Evolutionary conservation across 2,329 filamentous ascomycete species (phyloP).

Genomic region (Cordyceps tenuipes): DNA sequence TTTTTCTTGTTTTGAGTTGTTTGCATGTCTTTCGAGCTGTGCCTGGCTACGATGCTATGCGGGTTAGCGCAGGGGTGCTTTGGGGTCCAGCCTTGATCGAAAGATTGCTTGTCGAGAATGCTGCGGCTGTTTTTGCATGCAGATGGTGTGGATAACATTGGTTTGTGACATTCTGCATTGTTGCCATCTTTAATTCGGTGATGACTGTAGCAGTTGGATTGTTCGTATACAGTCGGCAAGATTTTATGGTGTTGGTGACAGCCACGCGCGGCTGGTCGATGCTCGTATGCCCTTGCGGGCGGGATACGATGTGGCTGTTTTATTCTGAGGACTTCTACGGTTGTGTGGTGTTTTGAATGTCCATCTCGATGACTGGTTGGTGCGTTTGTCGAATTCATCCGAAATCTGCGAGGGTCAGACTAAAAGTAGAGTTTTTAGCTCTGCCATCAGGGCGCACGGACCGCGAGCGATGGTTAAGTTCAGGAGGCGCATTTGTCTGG

Average conservation of each 20-base stretch:
- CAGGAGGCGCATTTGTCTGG: background rate
- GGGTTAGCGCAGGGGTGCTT: background rate
- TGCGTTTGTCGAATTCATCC: no score
- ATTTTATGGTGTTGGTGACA: background rate
- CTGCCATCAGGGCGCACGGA: background rate
- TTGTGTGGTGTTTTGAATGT: background rate
- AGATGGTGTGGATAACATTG: background rate
- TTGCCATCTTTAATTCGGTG: background rate
- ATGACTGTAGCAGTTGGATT: background rate
- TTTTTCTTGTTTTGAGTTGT: background rate
- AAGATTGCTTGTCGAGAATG: background rate
- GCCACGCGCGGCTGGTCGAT: background rate
- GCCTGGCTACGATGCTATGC: background rate
- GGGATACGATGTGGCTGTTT: background rate
- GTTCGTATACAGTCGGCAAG: background rate
- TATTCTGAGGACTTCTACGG: background rate
- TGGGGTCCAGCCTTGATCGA: background rate
- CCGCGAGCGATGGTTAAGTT: background rate
- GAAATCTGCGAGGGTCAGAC: no score
- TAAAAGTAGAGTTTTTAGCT: no score
- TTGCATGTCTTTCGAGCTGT: background rate
- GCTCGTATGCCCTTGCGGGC: background rate
- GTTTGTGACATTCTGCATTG: background rate
- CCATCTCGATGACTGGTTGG: no score
- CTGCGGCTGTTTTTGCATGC: background rate